Conservation (phyloP, 179 eudicot species). For the Gypsophila paniculata region DNA sequence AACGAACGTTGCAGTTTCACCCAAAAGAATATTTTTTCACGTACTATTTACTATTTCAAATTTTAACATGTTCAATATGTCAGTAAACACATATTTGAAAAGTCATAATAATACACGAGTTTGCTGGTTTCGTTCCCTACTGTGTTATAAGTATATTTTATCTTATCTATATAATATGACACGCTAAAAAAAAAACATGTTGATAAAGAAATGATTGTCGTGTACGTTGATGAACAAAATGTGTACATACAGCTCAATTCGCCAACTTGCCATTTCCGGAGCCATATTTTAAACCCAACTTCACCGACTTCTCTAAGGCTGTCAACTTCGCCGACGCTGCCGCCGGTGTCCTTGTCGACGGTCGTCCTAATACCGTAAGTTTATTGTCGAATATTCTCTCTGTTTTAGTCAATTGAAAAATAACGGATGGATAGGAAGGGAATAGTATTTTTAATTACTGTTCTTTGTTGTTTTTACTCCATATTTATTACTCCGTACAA, state of each 20-base stretch:
- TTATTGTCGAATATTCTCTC: not conserved
- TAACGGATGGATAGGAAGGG: too few relatives aligned
- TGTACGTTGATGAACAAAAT: not conserved
- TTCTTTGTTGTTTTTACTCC: not conserved
- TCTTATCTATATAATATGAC: too few relatives aligned
- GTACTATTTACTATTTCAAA: too few relatives aligned
- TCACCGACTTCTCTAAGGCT: conserved; percentile 5
- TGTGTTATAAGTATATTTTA: too few relatives aligned
- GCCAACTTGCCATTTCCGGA: conserved; percentile 25
- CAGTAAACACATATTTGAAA: too few relatives aligned
- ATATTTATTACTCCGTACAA: not conserved
- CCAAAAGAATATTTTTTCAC: too few relatives aligned
- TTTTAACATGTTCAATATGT: too few relatives aligned
- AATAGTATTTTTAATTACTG: too few relatives aligned
- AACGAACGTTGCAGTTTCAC: too few relatives aligned
- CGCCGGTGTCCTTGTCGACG: conserved; percentile 22
- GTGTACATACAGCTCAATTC: conserved; percentile 18
- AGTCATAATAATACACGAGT: too few relatives aligned
- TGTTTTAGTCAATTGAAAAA: not conserved
- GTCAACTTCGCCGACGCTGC: conserved; percentile 25
- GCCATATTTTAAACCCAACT: conserved; percentile 16
- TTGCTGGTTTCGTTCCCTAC: too few relatives aligned
- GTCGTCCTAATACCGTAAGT: conserved; percentile 16
- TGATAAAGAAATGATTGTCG: not conserved
- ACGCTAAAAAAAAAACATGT: not conserved